phyloP scores from a whole-genome alignment of 495 filamentous ascomycete species.

The Penicillium lagena region DNA sequence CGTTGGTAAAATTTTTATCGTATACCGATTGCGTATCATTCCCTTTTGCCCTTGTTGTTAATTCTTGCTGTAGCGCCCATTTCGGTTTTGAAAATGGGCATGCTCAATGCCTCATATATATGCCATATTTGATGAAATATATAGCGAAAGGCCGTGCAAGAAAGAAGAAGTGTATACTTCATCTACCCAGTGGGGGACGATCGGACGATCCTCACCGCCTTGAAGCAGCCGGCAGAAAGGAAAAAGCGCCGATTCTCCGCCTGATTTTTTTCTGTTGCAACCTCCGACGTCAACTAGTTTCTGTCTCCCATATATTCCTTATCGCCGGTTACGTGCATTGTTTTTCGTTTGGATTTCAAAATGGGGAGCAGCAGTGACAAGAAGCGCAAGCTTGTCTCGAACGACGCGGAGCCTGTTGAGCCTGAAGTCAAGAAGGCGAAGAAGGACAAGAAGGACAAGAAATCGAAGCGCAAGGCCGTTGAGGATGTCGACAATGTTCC shows the following conservation, averaged over 20 bases:
- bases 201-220: constrained; percentile 10
- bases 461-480: constrained; percentile 16
- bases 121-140: too few species aligned
- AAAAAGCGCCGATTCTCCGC: constrained; percentile 22
- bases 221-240: constrained; percentile 14
- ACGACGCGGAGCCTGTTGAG: constrained; percentile 19
- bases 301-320: too few species aligned
- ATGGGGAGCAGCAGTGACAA: constrained; percentile 34
- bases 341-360: neutral
- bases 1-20: too few species aligned
- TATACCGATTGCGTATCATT: too few species aligned
- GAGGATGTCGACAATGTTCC: constrained; percentile 8
- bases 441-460: constrained; percentile 25
- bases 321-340: too few species aligned
- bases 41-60: too few species aligned
- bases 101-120: too few species aligned
- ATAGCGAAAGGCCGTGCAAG: neutral
- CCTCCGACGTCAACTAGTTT: too few species aligned
- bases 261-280: constrained; percentile 11
- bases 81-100: too few species aligned
- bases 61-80: too few species aligned
- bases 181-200: too few species aligned
- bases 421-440: constrained; percentile 36
- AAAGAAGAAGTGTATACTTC: neutral
- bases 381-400: constrained; percentile 38